Base-by-base conservation (phyloP, 495 filamentous ascomycete species). In the Evernia prunastri region DNA sequence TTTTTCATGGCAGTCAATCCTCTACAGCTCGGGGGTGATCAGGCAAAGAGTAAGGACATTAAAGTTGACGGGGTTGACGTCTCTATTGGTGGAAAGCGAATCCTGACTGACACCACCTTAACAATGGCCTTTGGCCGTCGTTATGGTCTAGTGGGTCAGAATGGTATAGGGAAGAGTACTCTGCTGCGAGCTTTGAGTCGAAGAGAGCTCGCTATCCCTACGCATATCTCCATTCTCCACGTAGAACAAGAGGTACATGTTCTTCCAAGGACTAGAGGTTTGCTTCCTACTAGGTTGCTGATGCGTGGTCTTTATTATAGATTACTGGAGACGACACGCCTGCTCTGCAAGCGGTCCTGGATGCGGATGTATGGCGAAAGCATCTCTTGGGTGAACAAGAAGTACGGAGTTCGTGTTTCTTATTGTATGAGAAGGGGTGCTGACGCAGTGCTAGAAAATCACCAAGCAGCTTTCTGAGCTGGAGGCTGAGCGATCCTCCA, bases 1-100 rank as follows among this genome's bases (percentile, higher is more conserved):
- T 97, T 99, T 79, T 99, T 92, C 81, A 97, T 99, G 94, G 85
- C 89, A 47, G 94, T 99, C 79, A 99, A 99, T 74, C 94, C 94
- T 47, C 80, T 99, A 49, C 94, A 96, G 70, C 68, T 97, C 66
- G 92, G 91, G 53, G 77, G 84, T n/a, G 86, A 87, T 66, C 75
- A 82, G 60, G 76, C 85, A 15, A 97, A 97, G 87, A 96, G 92
- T 74, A 99, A 99, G 81, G 94, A 99, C 74, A 95, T 99, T 80
- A 99, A 97, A 79, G 79, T 99, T 66, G 94, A 99, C 70, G 88
- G 90, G 65, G 87, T 96, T 71, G 94, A 99, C 78, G 88, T 97
- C 56, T 85, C 91, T 49, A 96, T 99, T 68, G 86, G 90, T 60
- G 95, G 92, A 23, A 81, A 84, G 67, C 85, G 94, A 59, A 99